Percentiles rank a stretch among this genome's conserved stretches.
phyloP scores from a whole-genome alignment of 2,329 filamentous ascomycete genomes.

The Alternaria triticimaculans region DNA sequence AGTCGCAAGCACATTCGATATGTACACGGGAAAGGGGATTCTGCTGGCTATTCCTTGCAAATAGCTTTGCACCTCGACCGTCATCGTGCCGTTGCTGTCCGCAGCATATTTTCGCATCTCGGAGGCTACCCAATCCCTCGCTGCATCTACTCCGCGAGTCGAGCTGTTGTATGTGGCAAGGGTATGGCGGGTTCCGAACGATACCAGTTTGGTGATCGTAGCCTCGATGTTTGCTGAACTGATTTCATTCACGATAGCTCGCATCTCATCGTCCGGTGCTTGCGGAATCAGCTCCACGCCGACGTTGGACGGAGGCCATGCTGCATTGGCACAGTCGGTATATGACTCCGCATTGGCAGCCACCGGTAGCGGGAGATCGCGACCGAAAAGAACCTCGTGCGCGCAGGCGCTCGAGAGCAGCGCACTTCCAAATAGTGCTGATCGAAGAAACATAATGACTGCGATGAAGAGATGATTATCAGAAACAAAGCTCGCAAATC shows the following conservation, averaged over 20 bases:
- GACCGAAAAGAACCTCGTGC: constrained; percentile 34
- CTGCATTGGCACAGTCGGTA: constrained; percentile 42
- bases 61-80: constrained; percentile 60
- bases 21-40: constrained; percentile 59
- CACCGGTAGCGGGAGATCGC: constrained; percentile 36
- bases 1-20: constrained; percentile 59
- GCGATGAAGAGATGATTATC: not conserved
- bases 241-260: constrained; percentile 49
- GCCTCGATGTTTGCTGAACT: constrained; percentile 56
- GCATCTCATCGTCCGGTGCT: constrained; percentile 50
- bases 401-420: constrained; percentile 29
- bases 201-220: constrained; percentile 61
- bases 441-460: constrained; percentile 28
- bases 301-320: constrained; percentile 52
- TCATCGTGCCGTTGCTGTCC: constrained; percentile 58
- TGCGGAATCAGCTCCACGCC: constrained; percentile 51
- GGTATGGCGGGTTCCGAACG: constrained; percentile 65
- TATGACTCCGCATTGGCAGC: constrained; percentile 44
- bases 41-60: constrained; percentile 57
- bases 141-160: constrained; percentile 62
- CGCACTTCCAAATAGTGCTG: constrained; percentile 13
- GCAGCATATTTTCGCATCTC: constrained; percentile 59
- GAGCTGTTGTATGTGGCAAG: constrained; percentile 60
- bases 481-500: not conserved
- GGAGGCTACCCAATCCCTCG: constrained; percentile 62